Conservation (phyloP, 768 basidiomycete species). For the Amanita molliuscula region DNA sequence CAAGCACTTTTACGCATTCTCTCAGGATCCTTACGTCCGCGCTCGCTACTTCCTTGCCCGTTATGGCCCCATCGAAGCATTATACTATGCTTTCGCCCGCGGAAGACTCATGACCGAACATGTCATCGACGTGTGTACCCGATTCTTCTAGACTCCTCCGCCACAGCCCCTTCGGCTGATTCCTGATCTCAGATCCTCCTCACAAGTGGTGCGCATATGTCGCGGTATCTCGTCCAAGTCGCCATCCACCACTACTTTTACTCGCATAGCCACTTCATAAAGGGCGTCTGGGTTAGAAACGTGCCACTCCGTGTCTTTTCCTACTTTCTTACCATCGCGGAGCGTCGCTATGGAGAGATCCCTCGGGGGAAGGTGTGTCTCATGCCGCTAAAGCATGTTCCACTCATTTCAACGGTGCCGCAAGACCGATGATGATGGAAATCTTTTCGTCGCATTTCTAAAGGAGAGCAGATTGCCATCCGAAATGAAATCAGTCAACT, state of each 20-base stretch:
- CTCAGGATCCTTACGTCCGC: conserved; percentile 65
- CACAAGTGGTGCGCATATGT: conserved; percentile 66
- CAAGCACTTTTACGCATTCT: conserved; percentile 50
- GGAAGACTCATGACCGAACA: conserved; percentile 54
- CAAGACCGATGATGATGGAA: conserved; percentile 67
- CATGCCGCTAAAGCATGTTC: conserved; percentile 1
- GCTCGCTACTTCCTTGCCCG: conserved; percentile 71
- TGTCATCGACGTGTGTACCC: conserved; percentile 57
- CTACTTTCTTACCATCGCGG: conserved; percentile 52
- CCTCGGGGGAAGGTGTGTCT: conserved; percentile 43
- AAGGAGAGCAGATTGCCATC: conserved; percentile 60
- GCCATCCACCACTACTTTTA: conserved; percentile 75
- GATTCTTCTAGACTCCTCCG: conserved; percentile 7
- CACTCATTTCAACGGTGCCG: conserved; percentile 5
- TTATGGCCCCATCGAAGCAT: conserved; percentile 58
- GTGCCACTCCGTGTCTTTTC: conserved; percentile 50
- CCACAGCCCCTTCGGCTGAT: conserved; percentile 10
- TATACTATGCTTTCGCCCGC: conserved; percentile 67
- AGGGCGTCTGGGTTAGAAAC: conserved; percentile 63
- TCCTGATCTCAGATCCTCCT: conserved; percentile 47
- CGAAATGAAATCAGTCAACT: conserved; percentile 46
- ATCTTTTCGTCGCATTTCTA: conserved; percentile 51
- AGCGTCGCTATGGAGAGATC: conserved; percentile 52
- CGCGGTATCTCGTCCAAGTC: conserved; percentile 69
- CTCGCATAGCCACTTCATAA: conserved; percentile 63